Conservation (phyloP, 495 filamentous ascomycete genomes). For the Hypoxylon subgilvum region DNA sequence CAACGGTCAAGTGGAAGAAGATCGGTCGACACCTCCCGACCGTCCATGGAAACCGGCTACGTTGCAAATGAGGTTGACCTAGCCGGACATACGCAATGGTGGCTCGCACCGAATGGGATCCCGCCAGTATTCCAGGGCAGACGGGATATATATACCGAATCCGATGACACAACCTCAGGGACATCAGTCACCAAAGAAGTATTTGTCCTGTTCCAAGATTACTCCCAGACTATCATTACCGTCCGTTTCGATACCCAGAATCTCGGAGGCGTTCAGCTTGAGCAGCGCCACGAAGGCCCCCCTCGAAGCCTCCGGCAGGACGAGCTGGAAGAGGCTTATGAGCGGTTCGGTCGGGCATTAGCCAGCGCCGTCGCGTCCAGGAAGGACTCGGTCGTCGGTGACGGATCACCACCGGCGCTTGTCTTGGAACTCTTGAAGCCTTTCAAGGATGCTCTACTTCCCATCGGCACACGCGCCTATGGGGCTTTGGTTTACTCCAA, state of each 20-base stretch:
- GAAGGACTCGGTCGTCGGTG: conserved; percentile 80
- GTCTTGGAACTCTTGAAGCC: conserved; percentile 78
- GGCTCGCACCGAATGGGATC: conserved; percentile 73
- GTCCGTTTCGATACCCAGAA: conserved; percentile 80
- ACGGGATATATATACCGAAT: conserved; percentile 81
- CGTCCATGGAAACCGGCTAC: conserved; percentile 73
- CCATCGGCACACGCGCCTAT: conserved; percentile 85
- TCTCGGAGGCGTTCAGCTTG: conserved; percentile 70
- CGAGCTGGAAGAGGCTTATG: conserved; percentile 83
- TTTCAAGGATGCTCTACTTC: conserved; percentile 73
- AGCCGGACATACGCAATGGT: conserved; percentile 75
- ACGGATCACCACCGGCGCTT: conserved; percentile 78
- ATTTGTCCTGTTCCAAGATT: conserved; percentile 88
- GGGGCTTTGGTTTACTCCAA: conserved; percentile 93
- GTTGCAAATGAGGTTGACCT: conserved; percentile 90
- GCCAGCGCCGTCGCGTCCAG: conserved; percentile 68
- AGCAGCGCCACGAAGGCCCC: conserved; percentile 87
- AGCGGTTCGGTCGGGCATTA: conserved; percentile 76
- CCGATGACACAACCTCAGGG: conserved; percentile 74
- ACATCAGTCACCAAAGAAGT: conserved; percentile 75
- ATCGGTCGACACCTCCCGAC: conserved; percentile 71
- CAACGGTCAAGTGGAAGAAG: conserved; percentile 63
- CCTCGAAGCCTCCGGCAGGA: conserved; percentile 88
- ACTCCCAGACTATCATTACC: conserved; percentile 90
- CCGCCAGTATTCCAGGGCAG: conserved; percentile 83